Conservation (phyloP, 306 rosid species). For the Prunus davidiana region DNA sequence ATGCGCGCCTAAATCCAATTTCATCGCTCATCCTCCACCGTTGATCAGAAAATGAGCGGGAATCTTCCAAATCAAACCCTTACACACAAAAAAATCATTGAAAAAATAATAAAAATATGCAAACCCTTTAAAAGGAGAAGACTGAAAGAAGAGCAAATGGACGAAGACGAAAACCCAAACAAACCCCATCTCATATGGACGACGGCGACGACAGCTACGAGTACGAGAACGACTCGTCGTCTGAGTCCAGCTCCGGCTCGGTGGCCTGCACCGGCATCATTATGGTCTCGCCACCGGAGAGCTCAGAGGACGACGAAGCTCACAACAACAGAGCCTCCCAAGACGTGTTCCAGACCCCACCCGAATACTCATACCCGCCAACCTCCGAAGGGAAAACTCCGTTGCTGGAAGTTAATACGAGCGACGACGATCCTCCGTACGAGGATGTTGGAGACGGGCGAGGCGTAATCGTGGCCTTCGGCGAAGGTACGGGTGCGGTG, state of each 20-base stretch:
- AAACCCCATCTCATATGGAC: constrained; percentile 10
- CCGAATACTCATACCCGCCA: constrained; percentile 27
- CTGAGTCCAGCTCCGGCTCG: neutral
- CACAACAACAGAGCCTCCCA: constrained; percentile 16
- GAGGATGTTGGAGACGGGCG: neutral
- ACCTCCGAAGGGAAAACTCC: constrained; percentile 29
- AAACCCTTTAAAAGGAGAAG: neutral
- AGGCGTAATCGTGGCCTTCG: neutral
- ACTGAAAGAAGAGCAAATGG: too few relatives aligned
- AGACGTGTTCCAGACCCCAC: constrained; percentile 56
- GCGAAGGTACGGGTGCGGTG: neutral
- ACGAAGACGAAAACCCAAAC: neutral
- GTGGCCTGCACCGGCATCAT: constrained; percentile 19
- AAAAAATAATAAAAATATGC: neutral
- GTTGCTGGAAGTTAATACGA: neutral
- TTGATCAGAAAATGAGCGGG: constrained; percentile 20
- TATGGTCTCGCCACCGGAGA: constrained; percentile 37
- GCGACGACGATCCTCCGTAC: neutral
- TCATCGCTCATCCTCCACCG: constrained; percentile 11
- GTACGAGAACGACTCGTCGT: neutral
- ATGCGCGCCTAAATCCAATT: constrained; percentile 1
- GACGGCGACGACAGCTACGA: neutral
- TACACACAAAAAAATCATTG: too few relatives aligned
- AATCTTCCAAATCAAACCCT: constrained; percentile 19
- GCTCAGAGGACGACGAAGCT: neutral